Conservation (phyloP, 768 basidiomycete species). For the Tephrocybe sp. region DNA sequence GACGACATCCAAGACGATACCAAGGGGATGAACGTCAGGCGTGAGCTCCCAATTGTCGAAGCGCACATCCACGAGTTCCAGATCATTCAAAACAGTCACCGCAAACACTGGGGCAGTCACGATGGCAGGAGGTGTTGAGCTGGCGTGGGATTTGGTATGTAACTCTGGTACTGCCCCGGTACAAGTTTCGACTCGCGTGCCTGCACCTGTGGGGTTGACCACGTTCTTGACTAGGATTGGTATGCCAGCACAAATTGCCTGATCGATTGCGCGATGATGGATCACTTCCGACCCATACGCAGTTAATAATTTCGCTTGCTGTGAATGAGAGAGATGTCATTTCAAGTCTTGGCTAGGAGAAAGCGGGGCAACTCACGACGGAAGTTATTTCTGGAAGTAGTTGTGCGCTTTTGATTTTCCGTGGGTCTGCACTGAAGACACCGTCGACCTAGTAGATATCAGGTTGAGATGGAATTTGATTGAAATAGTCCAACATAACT, state of each 20-base stretch:
- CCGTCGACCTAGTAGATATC: slow-evolving; percentile 3
- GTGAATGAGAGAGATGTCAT: background rate
- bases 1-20: background rate
- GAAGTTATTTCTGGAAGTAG: slow-evolving; percentile 6
- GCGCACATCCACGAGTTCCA: slow-evolving; percentile 4
- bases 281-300: slow-evolving; percentile 12
- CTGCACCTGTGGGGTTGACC: slow-evolving; percentile 6
- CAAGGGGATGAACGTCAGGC: background rate
- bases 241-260: background rate
- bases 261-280: slow-evolving; percentile 12
- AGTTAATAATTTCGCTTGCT: slow-evolving; percentile 13
- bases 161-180: background rate
- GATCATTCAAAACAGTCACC: slow-evolving; percentile 7
- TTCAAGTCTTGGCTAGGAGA: too few species aligned
- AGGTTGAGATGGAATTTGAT: too few species aligned
- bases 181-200: background rate
- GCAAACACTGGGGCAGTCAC: background rate
- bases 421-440: slow-evolving; percentile 10
- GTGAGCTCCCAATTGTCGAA: background rate
- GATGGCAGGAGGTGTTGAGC: background rate
- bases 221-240: slow-evolving; percentile 12
- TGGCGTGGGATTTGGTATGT: too few species aligned
- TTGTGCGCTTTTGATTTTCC: slow-evolving; percentile 5
- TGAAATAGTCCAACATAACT: background rate
- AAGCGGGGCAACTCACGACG: background rate